These are phyloP conservation scores for Plenodomus tracheiphilus DNA, from an alignment of 2,329 filamentous ascomycete genomes.

Conservation along the genomic window DNA sequence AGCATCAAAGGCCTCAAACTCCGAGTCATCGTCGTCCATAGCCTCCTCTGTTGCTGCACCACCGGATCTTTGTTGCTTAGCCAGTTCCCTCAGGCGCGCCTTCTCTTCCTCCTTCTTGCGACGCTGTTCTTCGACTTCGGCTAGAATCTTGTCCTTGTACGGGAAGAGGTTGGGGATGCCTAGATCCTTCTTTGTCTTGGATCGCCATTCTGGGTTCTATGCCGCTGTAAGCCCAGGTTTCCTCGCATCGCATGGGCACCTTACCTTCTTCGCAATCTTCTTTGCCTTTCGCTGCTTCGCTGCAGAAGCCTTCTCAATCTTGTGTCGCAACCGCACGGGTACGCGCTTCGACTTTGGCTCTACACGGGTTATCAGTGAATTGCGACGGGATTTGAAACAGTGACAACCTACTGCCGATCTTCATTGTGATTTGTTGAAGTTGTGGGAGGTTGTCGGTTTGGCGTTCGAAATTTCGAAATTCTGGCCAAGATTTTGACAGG, in stretches of 20 bases:
- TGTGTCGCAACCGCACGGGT: constrained; percentile 86
- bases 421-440: constrained; percentile 36
- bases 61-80: constrained; percentile 52
- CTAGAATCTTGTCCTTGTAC: constrained; percentile 92
- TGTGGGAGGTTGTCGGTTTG: constrained; percentile 14
- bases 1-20: constrained; percentile 38
- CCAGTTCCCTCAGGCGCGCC: constrained; percentile 69
- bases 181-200: constrained; percentile 94
- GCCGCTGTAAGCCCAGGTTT: constrained; percentile 19
- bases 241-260: background rate
- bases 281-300: constrained; percentile 89
- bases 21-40: constrained; percentile 42
- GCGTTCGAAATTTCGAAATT: constrained; percentile 30
- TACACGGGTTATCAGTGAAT: constrained; percentile 44
- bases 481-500: constrained; percentile 20
- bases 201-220: constrained; percentile 91
- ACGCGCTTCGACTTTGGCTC: constrained; percentile 94
- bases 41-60: constrained; percentile 42
- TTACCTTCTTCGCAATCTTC: constrained; percentile 82
- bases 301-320: constrained; percentile 89
- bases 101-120: constrained; percentile 77
- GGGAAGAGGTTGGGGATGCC: constrained; percentile 97
- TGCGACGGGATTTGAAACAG: background rate
- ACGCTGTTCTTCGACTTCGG: constrained; percentile 90
- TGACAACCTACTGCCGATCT: constrained; percentile 47